Base-by-base conservation (phyloP, 495 filamentous ascomycete species). In the Aspergillus kassunensis region DNA sequence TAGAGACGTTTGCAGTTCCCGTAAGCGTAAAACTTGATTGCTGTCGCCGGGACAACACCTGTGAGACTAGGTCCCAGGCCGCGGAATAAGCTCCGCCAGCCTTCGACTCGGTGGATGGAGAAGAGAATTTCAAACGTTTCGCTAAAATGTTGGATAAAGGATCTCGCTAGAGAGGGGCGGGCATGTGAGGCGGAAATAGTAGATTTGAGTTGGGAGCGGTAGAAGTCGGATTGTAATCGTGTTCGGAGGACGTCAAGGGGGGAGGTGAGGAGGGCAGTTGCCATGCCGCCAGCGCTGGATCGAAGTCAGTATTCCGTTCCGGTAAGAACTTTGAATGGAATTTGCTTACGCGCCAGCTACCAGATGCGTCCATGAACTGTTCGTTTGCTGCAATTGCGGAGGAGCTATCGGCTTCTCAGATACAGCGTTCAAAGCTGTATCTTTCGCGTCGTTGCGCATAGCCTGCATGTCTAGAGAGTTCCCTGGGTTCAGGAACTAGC, bases 211-310 rank as follows among this genome's bases (percentile, higher is more conserved):
- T 58, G 55, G 2, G 59, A 56, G 31, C 90, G 89, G 71, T 96
- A 96, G 67, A 89, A 93, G 60, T 92, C 89, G 58, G 87, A 90
- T 69, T 96, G 90, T 4, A 96, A 79, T 41, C 90, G 80, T 9
- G 90, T 95, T 69, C 91, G 89, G 15, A 96, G 80, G 21, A 96
- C 90, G 63, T 96, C 90, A 37, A 96, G 82, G 3, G 90, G 90
- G 4, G 87, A 87, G 1, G 90, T 96, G 13, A 91, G 66, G 16
- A 89, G 79, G 8, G 90, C 86, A 11, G 90, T 84, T 30, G 88
- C 88, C 81, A 95, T 89, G 49, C 90, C 90, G 48, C 90, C 90
- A 33, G 86, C 75, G 42, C 90, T 95, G 57, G 16, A 15, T 3
- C 15, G 3, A 4, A n/a, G 30, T 56, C 13, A 46, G 25, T 33